Evolutionary conservation across 192 early-diverging fungal species (phyloP).

Genomic region (Coemansia sp.): DNA sequence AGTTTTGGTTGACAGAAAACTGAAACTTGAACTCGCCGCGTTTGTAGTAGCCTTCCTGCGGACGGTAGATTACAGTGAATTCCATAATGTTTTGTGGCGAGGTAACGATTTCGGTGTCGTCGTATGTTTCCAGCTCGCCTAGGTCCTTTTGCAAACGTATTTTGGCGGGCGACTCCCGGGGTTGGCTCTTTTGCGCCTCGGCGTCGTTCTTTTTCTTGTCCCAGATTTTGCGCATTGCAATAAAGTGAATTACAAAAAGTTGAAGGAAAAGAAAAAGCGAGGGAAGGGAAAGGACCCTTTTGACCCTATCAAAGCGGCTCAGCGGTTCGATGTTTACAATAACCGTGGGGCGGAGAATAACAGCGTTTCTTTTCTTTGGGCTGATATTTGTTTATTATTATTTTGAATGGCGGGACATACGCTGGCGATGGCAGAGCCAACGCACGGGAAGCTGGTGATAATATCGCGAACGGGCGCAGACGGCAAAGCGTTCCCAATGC

Average conservation of each 20-base stretch:
- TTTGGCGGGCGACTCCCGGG: constrained; percentile 74
- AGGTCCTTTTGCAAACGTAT: constrained; percentile 96
- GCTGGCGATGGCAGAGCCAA: constrained; percentile 16
- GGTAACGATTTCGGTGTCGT: constrained; percentile 78
- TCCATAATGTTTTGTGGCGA: constrained; percentile 73
- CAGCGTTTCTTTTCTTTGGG: neutral
- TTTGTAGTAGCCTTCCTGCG: constrained; percentile 85
- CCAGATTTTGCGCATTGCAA: constrained; percentile 88
- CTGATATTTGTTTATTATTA: constrained; percentile 3
- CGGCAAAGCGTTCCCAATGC: constrained; percentile 47
- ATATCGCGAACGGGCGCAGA: constrained; percentile 44
- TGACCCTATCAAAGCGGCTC: neutral
- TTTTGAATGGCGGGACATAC: neutral
- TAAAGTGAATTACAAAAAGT: neutral
- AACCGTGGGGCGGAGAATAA: neutral
- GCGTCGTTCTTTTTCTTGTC: constrained; percentile 78
- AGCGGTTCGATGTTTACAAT: neutral
- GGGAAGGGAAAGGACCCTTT: neutral
- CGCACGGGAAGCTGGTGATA: constrained; percentile 39
- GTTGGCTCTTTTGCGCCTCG: constrained; percentile 71
- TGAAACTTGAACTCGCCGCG: constrained; percentile 81
- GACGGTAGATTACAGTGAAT: constrained; percentile 79
- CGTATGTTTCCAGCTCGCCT: constrained; percentile 74
- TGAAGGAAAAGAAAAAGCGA: neutral
- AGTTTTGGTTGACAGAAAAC: constrained; percentile 81